Base-by-base conservation (phyloP, 108 stramenopile species). In the Phaeodactylum tricornutum region DNA sequence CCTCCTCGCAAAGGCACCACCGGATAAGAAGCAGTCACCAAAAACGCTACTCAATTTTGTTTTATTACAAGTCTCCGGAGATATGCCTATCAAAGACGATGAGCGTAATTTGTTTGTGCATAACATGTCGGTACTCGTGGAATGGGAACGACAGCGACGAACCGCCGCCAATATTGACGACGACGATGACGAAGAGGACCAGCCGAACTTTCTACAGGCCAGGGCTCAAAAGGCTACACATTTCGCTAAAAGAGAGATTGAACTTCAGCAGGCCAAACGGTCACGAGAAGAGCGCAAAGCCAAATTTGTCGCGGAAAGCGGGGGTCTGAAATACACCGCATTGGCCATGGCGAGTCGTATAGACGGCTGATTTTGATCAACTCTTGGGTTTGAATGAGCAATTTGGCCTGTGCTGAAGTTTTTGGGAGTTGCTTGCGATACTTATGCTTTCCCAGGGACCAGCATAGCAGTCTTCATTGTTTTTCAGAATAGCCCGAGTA, bases 221-320 rank as follows among this genome's bases (percentile, higher is more conserved):
- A 46, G 57, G 28, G 87, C 83, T 27, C 55, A 70, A 42, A 74
- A 80, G 62, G 78, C 83, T 29, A 67, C 83, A 30, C 84, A 84
- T 53, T 86, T 84, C 63, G 84, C 89, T 29, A 71, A 79, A 57
- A 53, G 88, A 20, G 88, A 91, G 45, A 64, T 84, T 17, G 88
- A 91, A 65, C 50, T 91, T 60, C 50, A 68, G 33, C 65, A 81
- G 57, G 50, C 62, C 33, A 78, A 74, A 53, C 42, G 73, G 30
- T 69, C 70, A 28, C 48, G 84, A 52, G 84, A 87, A 57, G 49
- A 71, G 53, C 62, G 89, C n/a, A 92, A 87, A 48, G 77, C 79
- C 14, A 61, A 70, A 51, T 84, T 81, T 46, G 57, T 85, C 46
- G 66, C 77, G 44, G 73, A 70, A 17, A 48, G 58, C n/a, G 76